A percentile compares a stretch with the other conserved stretches of the same genome.
Evolutionary conservation across 2,329 filamentous ascomycete species (phyloP).

Genomic region (Berkeleyomyces basicola): DNA sequence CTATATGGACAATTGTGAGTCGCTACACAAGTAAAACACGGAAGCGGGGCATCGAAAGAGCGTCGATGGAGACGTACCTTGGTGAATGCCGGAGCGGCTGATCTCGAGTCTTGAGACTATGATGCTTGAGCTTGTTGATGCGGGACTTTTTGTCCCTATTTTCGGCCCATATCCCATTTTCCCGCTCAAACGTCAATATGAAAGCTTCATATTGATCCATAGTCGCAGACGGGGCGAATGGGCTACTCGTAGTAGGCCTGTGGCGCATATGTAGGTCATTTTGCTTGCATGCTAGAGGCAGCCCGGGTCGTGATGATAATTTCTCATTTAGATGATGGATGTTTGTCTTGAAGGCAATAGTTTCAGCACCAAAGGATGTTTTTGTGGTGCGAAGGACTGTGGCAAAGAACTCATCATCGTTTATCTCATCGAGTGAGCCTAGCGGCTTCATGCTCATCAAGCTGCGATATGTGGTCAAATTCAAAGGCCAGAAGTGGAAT

Average conservation of each 20-base stretch:
- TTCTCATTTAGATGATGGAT: conserved; percentile 10
- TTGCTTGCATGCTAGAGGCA: not conserved
- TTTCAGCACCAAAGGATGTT: conserved; percentile 4
- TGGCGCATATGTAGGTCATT: not conserved
- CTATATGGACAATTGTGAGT: conserved; percentile 20
- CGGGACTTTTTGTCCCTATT: not conserved
- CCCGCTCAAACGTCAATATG: not conserved
- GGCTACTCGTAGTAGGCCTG: not conserved
- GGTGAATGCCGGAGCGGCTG: not conserved
- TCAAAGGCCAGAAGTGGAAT: not conserved
- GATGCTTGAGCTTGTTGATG: conserved; percentile 6
- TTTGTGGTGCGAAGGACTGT: conserved; percentile 9
- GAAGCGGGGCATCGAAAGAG: not conserved
- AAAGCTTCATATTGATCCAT: conserved; percentile 8
- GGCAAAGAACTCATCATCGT: conserved; percentile 10
- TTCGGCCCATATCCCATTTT: not conserved
- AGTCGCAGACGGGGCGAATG: conserved; percentile 1
- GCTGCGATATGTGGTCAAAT: not conserved
- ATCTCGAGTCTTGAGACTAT: conserved; percentile 3
- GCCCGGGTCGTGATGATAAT: not conserved
- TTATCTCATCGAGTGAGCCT: conserved; percentile 10
- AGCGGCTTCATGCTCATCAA: conserved; percentile 8
- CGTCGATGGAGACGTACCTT: not conserved
- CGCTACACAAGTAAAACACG: not conserved
- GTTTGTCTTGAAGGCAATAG: conserved; percentile 11